These are phyloP conservation scores for Nyctanthes arbortristis DNA, from an alignment of 257 asterid genomes.

Conservation along the genomic window DNA sequence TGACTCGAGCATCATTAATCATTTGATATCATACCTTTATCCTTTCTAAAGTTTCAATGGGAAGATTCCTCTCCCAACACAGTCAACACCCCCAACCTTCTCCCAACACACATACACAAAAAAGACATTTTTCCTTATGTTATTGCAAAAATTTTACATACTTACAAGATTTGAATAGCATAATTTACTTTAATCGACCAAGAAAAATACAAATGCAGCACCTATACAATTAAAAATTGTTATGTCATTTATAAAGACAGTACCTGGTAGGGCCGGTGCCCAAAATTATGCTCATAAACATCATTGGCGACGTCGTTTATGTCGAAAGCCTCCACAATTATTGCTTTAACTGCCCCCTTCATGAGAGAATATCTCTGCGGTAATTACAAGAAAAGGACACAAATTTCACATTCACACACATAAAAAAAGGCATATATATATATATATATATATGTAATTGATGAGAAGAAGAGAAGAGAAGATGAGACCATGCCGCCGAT, in stretches of 20 bases:
- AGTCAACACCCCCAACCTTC: too few relatives aligned
- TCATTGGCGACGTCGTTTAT: conserved; percentile 88
- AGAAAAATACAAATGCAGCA: background rate
- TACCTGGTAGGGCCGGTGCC: conserved; percentile 93
- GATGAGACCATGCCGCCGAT: conserved; percentile 81
- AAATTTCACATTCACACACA: background rate
- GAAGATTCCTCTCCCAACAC: too few relatives aligned
- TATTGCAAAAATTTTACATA: background rate
- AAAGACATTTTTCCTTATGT: background rate
- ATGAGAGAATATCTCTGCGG: conserved; percentile 71
- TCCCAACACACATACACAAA: too few relatives aligned
- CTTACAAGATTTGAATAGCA: background rate
- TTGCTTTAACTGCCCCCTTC: conserved; percentile 70
- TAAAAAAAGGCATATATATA: background rate
- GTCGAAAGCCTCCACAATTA: conserved; percentile 87
- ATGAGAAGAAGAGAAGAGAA: background rate
- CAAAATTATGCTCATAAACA: conserved; percentile 87
- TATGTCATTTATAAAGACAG: background rate
- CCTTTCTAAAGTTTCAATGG: too few relatives aligned
- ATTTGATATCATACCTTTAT: too few relatives aligned
- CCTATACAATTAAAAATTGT: background rate
- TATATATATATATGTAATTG: background rate
- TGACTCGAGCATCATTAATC: too few relatives aligned
- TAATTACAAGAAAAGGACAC: background rate
- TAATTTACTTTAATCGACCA: background rate